Conservation (phyloP, 2,329 filamentous ascomycete species). For the Teratosphaeria nubilosa region DNA sequence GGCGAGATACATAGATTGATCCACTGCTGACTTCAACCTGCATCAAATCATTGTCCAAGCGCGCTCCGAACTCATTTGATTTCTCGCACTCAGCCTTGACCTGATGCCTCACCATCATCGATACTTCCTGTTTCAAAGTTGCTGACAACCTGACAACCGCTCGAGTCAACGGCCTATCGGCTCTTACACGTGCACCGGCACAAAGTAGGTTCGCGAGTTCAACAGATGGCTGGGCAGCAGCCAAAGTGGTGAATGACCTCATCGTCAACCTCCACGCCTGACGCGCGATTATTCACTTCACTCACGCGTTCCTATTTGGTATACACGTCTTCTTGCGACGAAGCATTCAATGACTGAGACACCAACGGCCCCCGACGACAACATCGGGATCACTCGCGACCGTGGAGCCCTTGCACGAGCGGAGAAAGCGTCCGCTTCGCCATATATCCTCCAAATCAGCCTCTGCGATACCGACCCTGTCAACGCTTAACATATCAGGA, state of each 20-base stretch:
- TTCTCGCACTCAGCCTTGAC: not conserved
- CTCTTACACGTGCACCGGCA: not conserved
- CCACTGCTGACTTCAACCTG: not conserved
- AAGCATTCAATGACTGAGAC: not conserved
- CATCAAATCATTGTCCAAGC: not conserved
- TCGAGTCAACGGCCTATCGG: not conserved
- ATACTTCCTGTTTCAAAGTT: not conserved
- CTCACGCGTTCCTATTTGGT: not conserved
- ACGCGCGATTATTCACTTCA: not conserved
- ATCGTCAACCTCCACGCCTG: not conserved
- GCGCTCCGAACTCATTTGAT: not conserved
- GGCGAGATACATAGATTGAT: not conserved
- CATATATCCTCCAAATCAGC: slow-evolving; percentile 29
- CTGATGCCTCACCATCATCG: not conserved
- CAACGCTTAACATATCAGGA: slow-evolving; percentile 14
- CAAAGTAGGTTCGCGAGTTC: not conserved
- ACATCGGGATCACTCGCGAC: not conserved
- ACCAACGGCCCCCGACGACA: not conserved
- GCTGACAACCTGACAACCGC: not conserved
- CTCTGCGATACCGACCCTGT: slow-evolving; percentile 37
- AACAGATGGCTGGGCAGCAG: not conserved
- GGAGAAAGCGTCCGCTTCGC: slow-evolving; percentile 5
- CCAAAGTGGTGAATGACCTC: not conserved
- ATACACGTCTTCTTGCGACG: not conserved
- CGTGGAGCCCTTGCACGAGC: not conserved